phyloP scores from a whole-genome alignment of 2,329 filamentous ascomycete genomes.

The Aspergillus japonicus region DNA sequence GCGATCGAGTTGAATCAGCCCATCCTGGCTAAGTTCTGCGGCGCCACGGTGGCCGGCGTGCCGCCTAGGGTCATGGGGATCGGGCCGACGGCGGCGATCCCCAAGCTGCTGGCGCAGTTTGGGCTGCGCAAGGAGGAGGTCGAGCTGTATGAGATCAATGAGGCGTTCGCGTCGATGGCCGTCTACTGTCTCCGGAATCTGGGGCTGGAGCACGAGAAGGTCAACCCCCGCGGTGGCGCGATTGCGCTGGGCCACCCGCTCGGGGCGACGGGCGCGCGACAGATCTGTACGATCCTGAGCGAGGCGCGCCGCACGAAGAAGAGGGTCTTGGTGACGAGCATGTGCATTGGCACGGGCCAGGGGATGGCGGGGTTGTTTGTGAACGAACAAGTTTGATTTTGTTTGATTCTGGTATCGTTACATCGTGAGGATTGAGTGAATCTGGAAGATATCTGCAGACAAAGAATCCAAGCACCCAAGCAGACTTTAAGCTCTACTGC shows the following conservation, averaged over 20 bases:
- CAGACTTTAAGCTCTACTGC: constrained; percentile 25
- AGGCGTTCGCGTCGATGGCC: constrained; percentile 97
- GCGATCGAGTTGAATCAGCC: constrained; percentile 84
- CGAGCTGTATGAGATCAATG: constrained; percentile 91
- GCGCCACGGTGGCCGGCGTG: constrained; percentile 84
- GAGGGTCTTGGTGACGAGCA: constrained; percentile 87
- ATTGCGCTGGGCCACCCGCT: constrained; percentile 91
- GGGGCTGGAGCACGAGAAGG: constrained; percentile 62
- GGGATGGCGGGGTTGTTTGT: constrained; percentile 67
- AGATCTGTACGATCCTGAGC: constrained; percentile 88
- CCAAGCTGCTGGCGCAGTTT: constrained; percentile 81
- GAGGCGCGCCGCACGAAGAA: constrained; percentile 81
- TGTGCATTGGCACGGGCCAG: constrained; percentile 73
- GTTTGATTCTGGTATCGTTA: not conserved
- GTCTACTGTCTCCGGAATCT: constrained; percentile 82
- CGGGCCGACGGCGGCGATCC: constrained; percentile 57
- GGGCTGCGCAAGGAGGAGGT: constrained; percentile 76
- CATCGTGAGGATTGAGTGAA: not conserved
- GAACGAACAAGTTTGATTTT: constrained; percentile 55
- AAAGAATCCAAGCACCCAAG: not conserved
- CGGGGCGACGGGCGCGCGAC: constrained; percentile 81
- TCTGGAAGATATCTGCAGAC: not conserved
- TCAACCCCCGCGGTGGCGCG: constrained; percentile 93
- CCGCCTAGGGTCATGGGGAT: constrained; percentile 97
- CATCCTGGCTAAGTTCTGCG: constrained; percentile 91